phyloP scores from a whole-genome alignment of 257 asterid species.

The Solanum pinnatisectum region DNA sequence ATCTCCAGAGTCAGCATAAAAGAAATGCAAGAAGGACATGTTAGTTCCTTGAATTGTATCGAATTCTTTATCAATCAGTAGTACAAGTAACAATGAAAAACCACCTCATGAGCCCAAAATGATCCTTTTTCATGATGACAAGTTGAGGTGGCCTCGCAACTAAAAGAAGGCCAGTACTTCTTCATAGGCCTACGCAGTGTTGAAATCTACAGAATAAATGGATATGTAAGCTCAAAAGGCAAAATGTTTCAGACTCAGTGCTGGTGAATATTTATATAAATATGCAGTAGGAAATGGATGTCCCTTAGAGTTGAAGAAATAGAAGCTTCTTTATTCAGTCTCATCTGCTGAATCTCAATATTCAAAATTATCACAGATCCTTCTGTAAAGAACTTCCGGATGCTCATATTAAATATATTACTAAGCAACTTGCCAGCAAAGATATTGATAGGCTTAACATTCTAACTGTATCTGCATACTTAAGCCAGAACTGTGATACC shows the following conservation, averaged over 20 bases:
- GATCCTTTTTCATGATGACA: constrained; percentile 77
- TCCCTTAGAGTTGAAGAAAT: background rate
- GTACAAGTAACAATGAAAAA: background rate
- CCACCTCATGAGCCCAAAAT: constrained; percentile 96
- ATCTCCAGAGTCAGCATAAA: constrained; percentile 34
- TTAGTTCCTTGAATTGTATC: constrained; percentile 27
- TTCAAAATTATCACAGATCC: background rate
- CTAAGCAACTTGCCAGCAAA: background rate
- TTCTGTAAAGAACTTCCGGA: background rate
- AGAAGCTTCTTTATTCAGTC: background rate
- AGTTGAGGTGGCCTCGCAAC: constrained; percentile 46
- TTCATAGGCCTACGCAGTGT: constrained; percentile 40
- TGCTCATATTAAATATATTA: background rate
- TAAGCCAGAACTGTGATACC: background rate
- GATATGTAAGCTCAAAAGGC: background rate
- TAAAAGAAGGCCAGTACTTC: constrained; percentile 77
- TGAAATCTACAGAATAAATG: constrained; percentile 37
- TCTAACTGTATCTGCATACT: background rate
- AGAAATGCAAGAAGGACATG: constrained; percentile 19
- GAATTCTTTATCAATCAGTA: constrained; percentile 3
- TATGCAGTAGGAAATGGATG: background rate
- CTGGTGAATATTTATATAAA: background rate
- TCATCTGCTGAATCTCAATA: background rate
- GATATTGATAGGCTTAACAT: background rate
- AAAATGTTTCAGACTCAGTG: background rate